Evolutionary conservation across 345 rosid genomes (phyloP).

Genomic region (Eutrema heterophyllum): DNA sequence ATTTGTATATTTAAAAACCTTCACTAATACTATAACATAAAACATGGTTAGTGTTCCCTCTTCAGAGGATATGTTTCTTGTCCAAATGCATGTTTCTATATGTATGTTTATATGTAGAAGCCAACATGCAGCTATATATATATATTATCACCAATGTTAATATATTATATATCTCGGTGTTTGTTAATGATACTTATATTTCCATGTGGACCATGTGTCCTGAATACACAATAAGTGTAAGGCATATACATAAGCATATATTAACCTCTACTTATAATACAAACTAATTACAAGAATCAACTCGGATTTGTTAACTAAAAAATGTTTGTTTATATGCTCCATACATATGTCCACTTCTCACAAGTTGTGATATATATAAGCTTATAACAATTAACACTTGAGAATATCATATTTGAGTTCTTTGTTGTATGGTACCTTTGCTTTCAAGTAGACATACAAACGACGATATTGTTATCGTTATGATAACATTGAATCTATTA

Average conservation of each 20-base stretch:
- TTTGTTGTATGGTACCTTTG: conserved; percentile 13
- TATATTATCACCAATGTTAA: neutral
- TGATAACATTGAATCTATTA: neutral
- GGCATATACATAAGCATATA: neutral
- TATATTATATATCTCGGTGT: neutral
- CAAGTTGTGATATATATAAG: conserved; percentile 21
- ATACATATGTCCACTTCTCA: neutral
- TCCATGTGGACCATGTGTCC: conserved; percentile 8
- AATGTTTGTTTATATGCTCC: neutral
- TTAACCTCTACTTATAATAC: neutral
- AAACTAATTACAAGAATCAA: neutral
- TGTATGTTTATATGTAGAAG: neutral
- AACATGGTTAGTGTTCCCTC: conserved; percentile 5
- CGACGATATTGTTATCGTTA: conserved; percentile 6
- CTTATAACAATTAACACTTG: conserved; percentile 19
- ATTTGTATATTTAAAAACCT: neutral
- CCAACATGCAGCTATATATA: conserved; percentile 2
- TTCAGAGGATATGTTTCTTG: conserved; percentile 2
- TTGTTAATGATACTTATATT: neutral
- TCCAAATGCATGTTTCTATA: conserved; percentile 4
- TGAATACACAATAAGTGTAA: neutral
- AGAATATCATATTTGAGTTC: conserved; percentile 1
- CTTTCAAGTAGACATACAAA: conserved; percentile 14
- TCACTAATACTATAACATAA: neutral
- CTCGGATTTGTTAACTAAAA: neutral